A percentile compares a stretch with the other conserved stretches of the same genome.
phyloP scores from a whole-genome alignment of 164 flowering plant genomes.

The Euptelea pleiosperma region DNA sequence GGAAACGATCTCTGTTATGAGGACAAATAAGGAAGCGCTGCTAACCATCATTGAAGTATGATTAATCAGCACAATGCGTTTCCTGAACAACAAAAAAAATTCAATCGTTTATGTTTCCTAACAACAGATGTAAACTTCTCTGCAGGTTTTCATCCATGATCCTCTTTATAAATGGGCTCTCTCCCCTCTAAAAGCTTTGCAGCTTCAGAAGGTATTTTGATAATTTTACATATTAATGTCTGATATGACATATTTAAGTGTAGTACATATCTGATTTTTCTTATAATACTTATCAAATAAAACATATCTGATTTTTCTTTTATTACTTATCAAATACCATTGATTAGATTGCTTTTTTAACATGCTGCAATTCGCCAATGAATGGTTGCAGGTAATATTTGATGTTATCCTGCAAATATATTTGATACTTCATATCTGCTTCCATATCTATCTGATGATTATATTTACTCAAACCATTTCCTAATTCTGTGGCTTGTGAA shows the following conservation, averaged over 20 bases:
- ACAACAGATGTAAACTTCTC: constrained; percentile 6
- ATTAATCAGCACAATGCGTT: constrained; percentile 1
- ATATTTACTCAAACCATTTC: background rate
- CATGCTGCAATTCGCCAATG: background rate
- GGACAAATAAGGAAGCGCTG: constrained; percentile 92
- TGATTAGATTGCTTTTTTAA: background rate
- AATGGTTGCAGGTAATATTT: no score
- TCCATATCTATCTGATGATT: no score
- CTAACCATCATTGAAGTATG: constrained; percentile 91
- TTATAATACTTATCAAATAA: background rate
- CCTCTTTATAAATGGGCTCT: constrained; percentile 98
- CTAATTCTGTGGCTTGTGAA: background rate
- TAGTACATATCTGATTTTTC: background rate
- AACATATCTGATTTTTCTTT: background rate
- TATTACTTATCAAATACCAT: background rate
- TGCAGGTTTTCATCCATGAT: constrained; percentile 97
- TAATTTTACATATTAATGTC: background rate
- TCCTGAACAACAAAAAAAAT: background rate
- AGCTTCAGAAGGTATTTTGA: constrained; percentile 83
- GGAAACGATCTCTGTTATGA: constrained; percentile 92
- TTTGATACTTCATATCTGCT: no score
- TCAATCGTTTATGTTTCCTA: constrained; percentile 2
- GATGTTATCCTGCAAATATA: no score
- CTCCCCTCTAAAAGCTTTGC: constrained; percentile 94
- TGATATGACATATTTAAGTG: background rate